Conservation (phyloP, 768 basidiomycete species). For the Boletus rubropictus region DNA sequence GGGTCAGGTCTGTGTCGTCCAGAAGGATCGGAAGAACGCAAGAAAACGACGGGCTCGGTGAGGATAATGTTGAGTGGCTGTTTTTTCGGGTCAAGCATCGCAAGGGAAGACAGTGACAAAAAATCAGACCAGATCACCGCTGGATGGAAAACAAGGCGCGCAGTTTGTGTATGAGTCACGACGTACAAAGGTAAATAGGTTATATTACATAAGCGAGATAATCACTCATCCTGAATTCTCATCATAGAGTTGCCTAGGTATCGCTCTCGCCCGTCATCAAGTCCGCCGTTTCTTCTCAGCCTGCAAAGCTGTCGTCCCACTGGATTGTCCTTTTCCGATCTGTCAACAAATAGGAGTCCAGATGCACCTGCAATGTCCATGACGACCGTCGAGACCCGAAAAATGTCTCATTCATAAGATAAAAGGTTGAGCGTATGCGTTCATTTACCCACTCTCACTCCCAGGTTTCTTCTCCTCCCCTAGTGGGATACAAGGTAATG, state of each 20-base stretch:
- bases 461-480: background rate
- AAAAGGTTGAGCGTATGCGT: background rate
- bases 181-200: too few species aligned
- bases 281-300: background rate
- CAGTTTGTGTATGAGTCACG: too few species aligned
- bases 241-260: too few species aligned
- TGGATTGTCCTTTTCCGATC: background rate
- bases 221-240: too few species aligned
- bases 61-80: conserved; percentile 52
- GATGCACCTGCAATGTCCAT: conserved; percentile 1
- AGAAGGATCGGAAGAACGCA: conserved; percentile 49
- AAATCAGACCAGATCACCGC: too few species aligned
- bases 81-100: conserved; percentile 33
- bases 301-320: background rate
- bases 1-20: conserved; percentile 30
- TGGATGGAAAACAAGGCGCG: background rate
- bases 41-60: conserved; percentile 71
- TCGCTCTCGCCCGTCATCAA: too few species aligned
- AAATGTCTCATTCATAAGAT: conserved; percentile 7
- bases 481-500: conserved; percentile 12
- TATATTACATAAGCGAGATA: too few species aligned
- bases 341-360: background rate
- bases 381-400: conserved; percentile 6
- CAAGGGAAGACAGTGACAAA: background rate
- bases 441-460: background rate